Base-by-base conservation (phyloP, 495 filamentous ascomycete species). In the Penicillium soppii region DNA sequence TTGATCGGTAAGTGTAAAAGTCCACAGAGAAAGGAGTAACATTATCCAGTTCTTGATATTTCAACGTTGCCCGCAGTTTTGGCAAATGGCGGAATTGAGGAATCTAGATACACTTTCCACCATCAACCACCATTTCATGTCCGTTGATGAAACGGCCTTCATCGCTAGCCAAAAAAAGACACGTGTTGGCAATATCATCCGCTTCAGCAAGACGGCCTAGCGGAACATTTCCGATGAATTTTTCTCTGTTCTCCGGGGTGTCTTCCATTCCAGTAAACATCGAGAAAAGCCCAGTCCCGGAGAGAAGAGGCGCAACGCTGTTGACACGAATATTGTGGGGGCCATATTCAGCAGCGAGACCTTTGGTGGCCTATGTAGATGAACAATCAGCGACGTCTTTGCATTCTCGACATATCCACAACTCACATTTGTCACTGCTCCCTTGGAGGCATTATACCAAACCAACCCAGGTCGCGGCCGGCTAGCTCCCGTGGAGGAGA, bases 101-200 rank as follows among this genome's bases (percentile, higher is more conserved):
- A 2, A 23, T 45, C 10, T 70, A 70, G 52, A 70, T 63, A 56
- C 58, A 68, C 47, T 67, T 70, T 25, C 61, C 71, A 23, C 69
- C 67, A 58, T 71, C 68, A 36, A 71, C 61, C 7, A 75, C 61
- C 63, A 74, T 70, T 47, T 75, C 71, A 8, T 68, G 77, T 1
- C 85, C 86, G n/a, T 86, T 90, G 33, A 90, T 76, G 58, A 89
- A 90, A 15, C 76, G 71, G 0, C 80, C 82, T 53, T 90, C 86
- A 36, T 84, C 78, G 54, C 83, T 86, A 2, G 81, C 85, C 27
- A 90, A 65, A 59, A 84, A 88, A 13, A 84, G 71, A 49, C 78
- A 82, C 32, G 85, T 85, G 48, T 83, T 83, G 17, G 83, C 82
- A 38, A 89, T 77, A 61, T 89, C 85, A n/a, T 73, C 73, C 1